A percentile compares a stretch with the other conserved stretches of the same genome.
phyloP scores from a whole-genome alignment of 441 rosid species.

The Erodium moschatum region DNA sequence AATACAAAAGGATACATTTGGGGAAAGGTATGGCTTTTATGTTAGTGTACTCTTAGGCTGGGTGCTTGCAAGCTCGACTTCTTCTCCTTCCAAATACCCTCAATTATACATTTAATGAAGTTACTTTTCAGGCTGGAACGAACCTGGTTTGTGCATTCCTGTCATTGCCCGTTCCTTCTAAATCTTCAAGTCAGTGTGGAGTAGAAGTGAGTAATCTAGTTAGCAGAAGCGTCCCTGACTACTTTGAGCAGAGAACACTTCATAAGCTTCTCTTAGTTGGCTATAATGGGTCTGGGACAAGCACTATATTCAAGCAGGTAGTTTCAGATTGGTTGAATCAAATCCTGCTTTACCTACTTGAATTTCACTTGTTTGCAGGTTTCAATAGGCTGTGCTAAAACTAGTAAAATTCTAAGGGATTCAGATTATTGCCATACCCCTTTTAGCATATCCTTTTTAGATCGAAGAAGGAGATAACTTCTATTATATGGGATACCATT shows the following conservation, averaged over 20 bases:
- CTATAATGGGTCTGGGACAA: conserved; percentile 60
- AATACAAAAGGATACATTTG: conserved; percentile 96
- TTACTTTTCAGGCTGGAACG: conserved; percentile 62
- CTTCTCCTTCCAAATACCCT: conserved; percentile 1
- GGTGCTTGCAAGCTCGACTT: conserved; percentile 1
- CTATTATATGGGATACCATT: background rate
- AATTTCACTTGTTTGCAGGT: background rate
- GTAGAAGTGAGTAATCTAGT: conserved; percentile 46
- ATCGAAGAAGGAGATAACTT: background rate
- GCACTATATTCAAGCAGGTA: conserved; percentile 84
- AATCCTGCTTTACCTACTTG: background rate
- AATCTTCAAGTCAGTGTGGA: conserved; percentile 41
- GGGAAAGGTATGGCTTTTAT: conserved; percentile 59
- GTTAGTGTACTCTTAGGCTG: background rate
- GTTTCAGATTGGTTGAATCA: background rate
- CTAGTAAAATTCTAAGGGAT: background rate
- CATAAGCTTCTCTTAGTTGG: conserved; percentile 72
- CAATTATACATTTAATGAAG: conserved; percentile 9
- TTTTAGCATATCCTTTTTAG: background rate
- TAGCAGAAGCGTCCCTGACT: conserved; percentile 44
- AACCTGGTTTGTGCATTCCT: conserved; percentile 54
- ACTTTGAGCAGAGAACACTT: conserved; percentile 49
- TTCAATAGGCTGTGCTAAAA: no score
- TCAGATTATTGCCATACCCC: background rate
- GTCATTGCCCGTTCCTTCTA: conserved; percentile 61